Evolutionary conservation across 768 basidiomycete species (phyloP), one percentile per base, ranked within the genome.

Genomic region (Termitomyces sp.): DNA sequence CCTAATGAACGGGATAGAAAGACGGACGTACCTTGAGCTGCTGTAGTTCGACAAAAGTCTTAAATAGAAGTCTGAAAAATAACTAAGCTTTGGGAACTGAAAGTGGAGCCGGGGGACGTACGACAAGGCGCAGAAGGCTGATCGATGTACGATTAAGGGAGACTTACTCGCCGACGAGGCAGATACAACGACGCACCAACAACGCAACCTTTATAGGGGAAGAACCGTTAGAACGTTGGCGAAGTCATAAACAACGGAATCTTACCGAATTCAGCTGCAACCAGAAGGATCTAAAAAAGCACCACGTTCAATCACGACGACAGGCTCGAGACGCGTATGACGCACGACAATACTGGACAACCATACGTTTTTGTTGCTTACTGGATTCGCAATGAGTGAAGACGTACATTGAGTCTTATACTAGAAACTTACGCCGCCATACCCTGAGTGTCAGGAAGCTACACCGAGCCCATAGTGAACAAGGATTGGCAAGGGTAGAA

Each of bases 401-500:
- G 64, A 44, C 1, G 42, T 54, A 36, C 6, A 24, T 33, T 15
- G 9, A 22, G 18, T 22, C 27, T 13, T 24, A 24, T 15, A 24
- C 13, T 11, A 24, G 45, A 0, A 42, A 70, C 79, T 53, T 65
- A 81, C 79, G 64, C 58, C 67, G 72, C 70, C 76, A 83, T 27
- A 83, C 69, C 16, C 80, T 75, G 63, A 75, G 66, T 12, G 73
- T 67, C 50, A 83, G 62, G 71, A 82, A 83, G 64, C 76, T 77
- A 59, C 13, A 31, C n/a, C 46, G 53, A 37, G 58, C 27, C 41
- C 18, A 49, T 24, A 55, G 53, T 39, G 27, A 53, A 36, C 6
- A 39, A 51, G 20, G 58, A n/a, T 50, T 56, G 50, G 46, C 7
- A 12, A 49, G 16, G 42, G 49, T 2, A 15, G 18, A 60, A 50